A percentile compares a stretch with the other conserved stretches of the same genome.
Evolutionary conservation across 2,329 filamentous ascomycete species (phyloP).

Genomic region (Fonsecaea multimorphosa): DNA sequence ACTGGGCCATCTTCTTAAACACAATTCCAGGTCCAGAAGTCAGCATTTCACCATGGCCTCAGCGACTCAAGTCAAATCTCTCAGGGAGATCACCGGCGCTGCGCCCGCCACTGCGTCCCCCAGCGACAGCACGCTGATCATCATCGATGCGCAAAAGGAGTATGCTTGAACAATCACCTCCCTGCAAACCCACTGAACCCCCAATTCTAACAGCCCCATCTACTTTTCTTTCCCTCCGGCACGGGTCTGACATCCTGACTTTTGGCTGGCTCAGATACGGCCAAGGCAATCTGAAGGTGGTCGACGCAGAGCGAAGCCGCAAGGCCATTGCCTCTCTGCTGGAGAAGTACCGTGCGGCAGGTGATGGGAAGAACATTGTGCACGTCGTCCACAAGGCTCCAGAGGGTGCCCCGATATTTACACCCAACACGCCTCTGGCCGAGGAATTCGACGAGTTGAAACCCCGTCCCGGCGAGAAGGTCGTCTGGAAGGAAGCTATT

Average conservation of each 20-base stretch:
- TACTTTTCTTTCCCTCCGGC: not conserved
- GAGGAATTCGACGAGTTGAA: slow-evolving; percentile 66
- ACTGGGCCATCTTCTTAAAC: not conserved
- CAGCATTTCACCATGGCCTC: slow-evolving; percentile 24
- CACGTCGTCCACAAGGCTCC: slow-evolving; percentile 67
- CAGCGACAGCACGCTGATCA: slow-evolving; percentile 66
- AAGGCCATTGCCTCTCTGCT: slow-evolving; percentile 64
- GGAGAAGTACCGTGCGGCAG: slow-evolving; percentile 60
- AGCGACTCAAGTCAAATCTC: slow-evolving; percentile 44
- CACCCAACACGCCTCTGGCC: slow-evolving; percentile 64
- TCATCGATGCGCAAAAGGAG: slow-evolving; percentile 75
- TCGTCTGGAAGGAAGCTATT: slow-evolving; percentile 64
- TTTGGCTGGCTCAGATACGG: slow-evolving; percentile 47
- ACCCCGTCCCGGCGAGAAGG: slow-evolving; percentile 61
- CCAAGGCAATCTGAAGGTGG: slow-evolving; percentile 61
- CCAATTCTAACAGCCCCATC: not conserved
- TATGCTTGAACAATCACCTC: slow-evolving; percentile 49
- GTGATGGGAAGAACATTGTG: slow-evolving; percentile 56
- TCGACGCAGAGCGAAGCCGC: slow-evolving; percentile 60
- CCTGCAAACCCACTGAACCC: not conserved
- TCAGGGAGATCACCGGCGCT: slow-evolving; percentile 63
- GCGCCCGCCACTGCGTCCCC: slow-evolving; percentile 62
- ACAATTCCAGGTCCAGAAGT: not conserved
- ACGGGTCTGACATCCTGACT: slow-evolving; percentile 12
- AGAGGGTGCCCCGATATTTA: slow-evolving; percentile 69